These are phyloP conservation scores for Xylariaceae sp. DNA, from an alignment of 2,329 filamentous ascomycete genomes.

Conservation along the genomic window DNA sequence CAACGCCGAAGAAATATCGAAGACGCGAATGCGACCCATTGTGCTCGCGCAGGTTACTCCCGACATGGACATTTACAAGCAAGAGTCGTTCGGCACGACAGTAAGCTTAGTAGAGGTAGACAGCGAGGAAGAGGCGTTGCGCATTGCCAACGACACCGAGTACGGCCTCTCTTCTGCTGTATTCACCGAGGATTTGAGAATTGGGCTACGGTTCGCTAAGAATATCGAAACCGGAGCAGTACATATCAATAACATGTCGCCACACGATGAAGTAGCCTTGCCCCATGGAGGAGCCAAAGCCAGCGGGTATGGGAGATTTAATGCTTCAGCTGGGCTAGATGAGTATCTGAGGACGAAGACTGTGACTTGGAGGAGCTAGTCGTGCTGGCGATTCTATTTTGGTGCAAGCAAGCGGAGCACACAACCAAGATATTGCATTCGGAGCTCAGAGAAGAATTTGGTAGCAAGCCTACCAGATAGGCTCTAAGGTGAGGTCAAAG, in stretches of 20 bases:
- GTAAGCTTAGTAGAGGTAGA: slow-evolving; percentile 66
- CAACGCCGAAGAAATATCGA: slow-evolving; percentile 40
- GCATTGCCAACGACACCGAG: slow-evolving; percentile 72
- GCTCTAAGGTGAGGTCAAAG: background rate
- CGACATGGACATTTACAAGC: slow-evolving; percentile 70
- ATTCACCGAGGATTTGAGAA: slow-evolving; percentile 67
- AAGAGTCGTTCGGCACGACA: slow-evolving; percentile 71
- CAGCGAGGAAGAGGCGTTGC: slow-evolving; percentile 67
- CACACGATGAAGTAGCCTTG: slow-evolving; percentile 52
- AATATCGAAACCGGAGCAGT: slow-evolving; percentile 62
- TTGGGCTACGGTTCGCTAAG: slow-evolving; percentile 58
- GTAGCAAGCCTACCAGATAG: background rate
- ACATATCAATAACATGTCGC: slow-evolving; percentile 52
- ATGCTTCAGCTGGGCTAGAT: slow-evolving; percentile 38
- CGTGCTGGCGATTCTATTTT: slow-evolving; percentile 1
- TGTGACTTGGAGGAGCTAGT: slow-evolving; percentile 42
- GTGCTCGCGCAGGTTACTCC: slow-evolving; percentile 66
- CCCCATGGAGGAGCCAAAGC: slow-evolving; percentile 52
- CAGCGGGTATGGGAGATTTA: slow-evolving; percentile 52
- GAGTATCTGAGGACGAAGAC: slow-evolving; percentile 44
- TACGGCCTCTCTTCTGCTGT: slow-evolving; percentile 71
- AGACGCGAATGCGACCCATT: slow-evolving; percentile 61
- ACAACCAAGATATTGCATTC: background rate
- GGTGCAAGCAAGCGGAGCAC: slow-evolving; percentile 11
- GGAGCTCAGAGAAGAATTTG: background rate